Conservation (phyloP, 2,329 filamentous ascomycete species). For the Elsinoe necatrix region DNA sequence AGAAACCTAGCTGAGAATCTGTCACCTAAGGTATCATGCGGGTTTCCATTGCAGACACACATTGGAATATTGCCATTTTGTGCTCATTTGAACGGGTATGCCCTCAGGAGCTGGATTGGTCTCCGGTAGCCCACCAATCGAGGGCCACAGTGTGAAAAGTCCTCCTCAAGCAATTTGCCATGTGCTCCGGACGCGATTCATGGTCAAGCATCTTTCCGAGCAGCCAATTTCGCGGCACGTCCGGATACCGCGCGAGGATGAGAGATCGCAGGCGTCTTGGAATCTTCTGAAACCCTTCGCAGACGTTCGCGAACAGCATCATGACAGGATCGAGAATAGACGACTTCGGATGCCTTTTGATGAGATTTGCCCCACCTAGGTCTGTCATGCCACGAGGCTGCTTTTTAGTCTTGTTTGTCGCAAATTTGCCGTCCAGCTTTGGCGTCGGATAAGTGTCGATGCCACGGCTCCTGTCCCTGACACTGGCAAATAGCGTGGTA, state of each 20-base stretch:
- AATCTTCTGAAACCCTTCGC: constrained; percentile 14
- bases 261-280: neutral
- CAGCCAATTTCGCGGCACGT: constrained; percentile 9
- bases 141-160: neutral
- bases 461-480: neutral
- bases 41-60: neutral
- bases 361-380: constrained; percentile 5
- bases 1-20: neutral
- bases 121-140: neutral
- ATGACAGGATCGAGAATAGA: constrained; percentile 2
- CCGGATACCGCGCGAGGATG: constrained; percentile 1
- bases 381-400: constrained; percentile 4
- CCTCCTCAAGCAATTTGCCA: constrained; percentile 10
- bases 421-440: neutral
- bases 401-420: neutral
- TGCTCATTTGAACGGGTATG: neutral
- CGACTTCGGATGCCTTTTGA: neutral
- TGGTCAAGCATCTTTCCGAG: neutral
- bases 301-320: constrained; percentile 2
- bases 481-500: neutral
- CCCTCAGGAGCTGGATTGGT: neutral
- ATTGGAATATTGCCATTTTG: neutral
- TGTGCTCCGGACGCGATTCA: constrained; percentile 4
- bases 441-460: neutral
- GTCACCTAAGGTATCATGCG: neutral